phyloP scores from a whole-genome alignment of 805 yeast genomes.

The Helenozyma rhizophorensis region DNA sequence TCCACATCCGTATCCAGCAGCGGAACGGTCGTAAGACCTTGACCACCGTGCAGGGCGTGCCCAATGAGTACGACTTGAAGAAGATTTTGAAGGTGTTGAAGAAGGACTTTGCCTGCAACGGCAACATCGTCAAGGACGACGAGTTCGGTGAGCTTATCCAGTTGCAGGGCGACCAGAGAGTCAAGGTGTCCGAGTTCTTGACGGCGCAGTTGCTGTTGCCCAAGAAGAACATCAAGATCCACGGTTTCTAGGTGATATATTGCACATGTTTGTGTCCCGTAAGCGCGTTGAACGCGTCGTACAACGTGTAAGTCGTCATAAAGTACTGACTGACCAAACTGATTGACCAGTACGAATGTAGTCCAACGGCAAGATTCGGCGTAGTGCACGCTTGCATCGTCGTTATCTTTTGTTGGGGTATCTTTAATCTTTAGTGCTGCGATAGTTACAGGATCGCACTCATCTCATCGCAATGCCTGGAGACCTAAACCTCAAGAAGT shows the following conservation, averaged over 20 bases:
- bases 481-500: slow-evolving; percentile 84
- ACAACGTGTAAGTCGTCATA: too few relatives aligned
- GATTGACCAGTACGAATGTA: too few relatives aligned
- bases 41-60: slow-evolving; percentile 97
- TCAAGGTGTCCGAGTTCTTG: slow-evolving; percentile 90
- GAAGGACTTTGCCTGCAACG: slow-evolving; percentile 98
- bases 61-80: slow-evolving; percentile 90
- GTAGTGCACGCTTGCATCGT: too few relatives aligned
- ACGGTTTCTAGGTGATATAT: slow-evolving; percentile 94
- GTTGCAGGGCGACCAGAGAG: slow-evolving; percentile 98
- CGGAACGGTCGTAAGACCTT: slow-evolving; percentile 99
- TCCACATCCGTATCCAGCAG: slow-evolving; percentile 98
- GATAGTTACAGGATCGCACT: too few relatives aligned
- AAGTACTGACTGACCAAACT: too few relatives aligned
- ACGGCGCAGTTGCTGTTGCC: slow-evolving; percentile 81
- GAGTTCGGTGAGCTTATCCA: slow-evolving; percentile 97
- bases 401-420: background rate
- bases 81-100: slow-evolving; percentile 89
- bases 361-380: too few relatives aligned
- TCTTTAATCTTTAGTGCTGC: too few relatives aligned
- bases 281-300: too few relatives aligned
- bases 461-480: slow-evolving; percentile 44
- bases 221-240: slow-evolving; percentile 96
- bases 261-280: too few relatives aligned
- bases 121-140: slow-evolving; percentile 93